These are phyloP conservation scores for Gamarada debralockiae DNA, from an alignment of 495 filamentous ascomycete genomes.

Conservation along the genomic window DNA sequence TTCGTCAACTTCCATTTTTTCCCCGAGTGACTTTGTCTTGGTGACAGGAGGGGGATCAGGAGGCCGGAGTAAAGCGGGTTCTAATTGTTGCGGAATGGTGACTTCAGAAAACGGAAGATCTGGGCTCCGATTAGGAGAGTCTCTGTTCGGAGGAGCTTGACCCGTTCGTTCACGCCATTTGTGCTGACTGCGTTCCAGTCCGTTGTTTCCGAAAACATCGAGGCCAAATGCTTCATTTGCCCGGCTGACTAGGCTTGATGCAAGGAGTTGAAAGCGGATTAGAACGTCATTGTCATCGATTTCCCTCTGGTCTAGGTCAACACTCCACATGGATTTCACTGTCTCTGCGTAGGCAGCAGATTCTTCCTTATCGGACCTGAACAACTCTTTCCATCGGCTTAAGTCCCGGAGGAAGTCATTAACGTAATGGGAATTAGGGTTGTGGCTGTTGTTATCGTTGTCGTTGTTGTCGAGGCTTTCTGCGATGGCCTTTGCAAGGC, in stretches of 20 bases:
- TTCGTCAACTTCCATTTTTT: neutral
- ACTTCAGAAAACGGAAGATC: neutral
- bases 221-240: conserved; percentile 2
- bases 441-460: no score
- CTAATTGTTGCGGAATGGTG: neutral
- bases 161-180: neutral
- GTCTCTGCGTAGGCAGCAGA: conserved; percentile 3
- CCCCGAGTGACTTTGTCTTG: neutral
- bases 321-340: conserved; percentile 5
- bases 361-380: conserved; percentile 1
- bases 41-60: no score
- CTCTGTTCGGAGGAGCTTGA: conserved; percentile 2
- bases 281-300: neutral
- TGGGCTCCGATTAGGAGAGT: neutral
- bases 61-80: no score
- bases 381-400: conserved; percentile 1
- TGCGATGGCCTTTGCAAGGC: conserved; percentile 5
- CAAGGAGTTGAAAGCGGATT: conserved; percentile 1
- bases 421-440: conserved; percentile 4
- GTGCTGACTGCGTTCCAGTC: neutral
- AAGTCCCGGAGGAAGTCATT: conserved; percentile 1
- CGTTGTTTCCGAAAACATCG: neutral
- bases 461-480: neutral
- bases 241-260: conserved; percentile 5
- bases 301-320: neutral